phyloP scores from a whole-genome alignment of 2,329 filamentous ascomycete genomes.

The Lanzia echinophila region DNA sequence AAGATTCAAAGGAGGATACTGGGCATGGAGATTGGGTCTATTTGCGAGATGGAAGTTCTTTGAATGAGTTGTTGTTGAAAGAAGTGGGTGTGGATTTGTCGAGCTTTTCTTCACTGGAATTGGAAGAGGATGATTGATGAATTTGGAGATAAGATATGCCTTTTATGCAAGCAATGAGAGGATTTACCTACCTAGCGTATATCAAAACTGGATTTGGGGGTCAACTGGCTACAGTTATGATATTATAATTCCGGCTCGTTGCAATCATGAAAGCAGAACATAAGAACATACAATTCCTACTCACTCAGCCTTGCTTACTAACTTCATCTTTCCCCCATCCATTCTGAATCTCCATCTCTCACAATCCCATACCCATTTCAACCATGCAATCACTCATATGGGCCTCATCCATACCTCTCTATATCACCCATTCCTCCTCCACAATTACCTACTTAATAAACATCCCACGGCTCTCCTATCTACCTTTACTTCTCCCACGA shows the following conservation, averaged over 20 bases:
- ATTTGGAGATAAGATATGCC: too few relatives aligned
- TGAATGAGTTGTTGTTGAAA: slow-evolving; percentile 64
- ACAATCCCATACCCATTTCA: too few relatives aligned
- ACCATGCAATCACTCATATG: slow-evolving; percentile 30
- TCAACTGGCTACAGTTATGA: too few relatives aligned
- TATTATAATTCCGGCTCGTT: too few relatives aligned
- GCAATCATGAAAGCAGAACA: too few relatives aligned
- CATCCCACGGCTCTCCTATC: slow-evolving; percentile 59
- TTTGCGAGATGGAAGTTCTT: slow-evolving; percentile 68
- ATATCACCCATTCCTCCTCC: slow-evolving; percentile 28
- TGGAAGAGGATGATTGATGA: background rate
- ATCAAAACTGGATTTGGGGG: too few relatives aligned
- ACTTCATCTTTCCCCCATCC: background rate
- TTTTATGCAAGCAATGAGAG: too few relatives aligned
- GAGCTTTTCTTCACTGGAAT: background rate
- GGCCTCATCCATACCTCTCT: slow-evolving; percentile 29
- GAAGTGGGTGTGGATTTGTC: slow-evolving; percentile 62
- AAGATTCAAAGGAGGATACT: slow-evolving; percentile 74
- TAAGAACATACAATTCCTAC: too few relatives aligned
- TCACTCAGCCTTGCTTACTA: too few relatives aligned
- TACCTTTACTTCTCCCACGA: slow-evolving; percentile 56
- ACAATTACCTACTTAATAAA: slow-evolving; percentile 40
- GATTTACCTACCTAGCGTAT: too few relatives aligned
- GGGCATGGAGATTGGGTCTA: slow-evolving; percentile 79
- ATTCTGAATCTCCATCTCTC: background rate